phyloP scores from a whole-genome alignment of 257 asterid species.

The Fraxinus cuspidata region DNA sequence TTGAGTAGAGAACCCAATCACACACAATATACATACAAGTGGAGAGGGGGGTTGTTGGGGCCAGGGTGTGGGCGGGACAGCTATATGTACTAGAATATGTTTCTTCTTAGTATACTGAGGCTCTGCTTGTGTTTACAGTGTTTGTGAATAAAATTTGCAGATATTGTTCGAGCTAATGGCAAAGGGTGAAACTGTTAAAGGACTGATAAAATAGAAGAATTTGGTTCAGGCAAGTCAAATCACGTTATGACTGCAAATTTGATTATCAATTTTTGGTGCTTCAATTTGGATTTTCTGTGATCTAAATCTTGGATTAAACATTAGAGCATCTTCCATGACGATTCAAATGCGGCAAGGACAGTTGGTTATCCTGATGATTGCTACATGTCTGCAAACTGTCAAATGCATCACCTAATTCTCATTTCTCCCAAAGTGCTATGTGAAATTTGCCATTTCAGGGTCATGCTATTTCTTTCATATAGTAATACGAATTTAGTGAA shows the following conservation, averaged over 20 bases:
- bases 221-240: constrained; percentile 79
- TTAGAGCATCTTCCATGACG: background rate
- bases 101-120: background rate
- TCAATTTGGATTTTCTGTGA: background rate
- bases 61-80: background rate
- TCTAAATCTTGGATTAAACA: background rate
- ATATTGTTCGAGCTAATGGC: constrained; percentile 79
- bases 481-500: too few relatives aligned
- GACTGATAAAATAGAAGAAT: constrained; percentile 83
- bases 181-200: constrained; percentile 89
- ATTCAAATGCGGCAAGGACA: background rate
- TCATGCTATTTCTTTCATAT: background rate
- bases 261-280: background rate
- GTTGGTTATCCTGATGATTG: background rate
- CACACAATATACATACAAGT: background rate
- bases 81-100: background rate
- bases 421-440: too few relatives aligned
- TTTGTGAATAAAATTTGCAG: constrained; percentile 42
- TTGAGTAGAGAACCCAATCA: background rate
- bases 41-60: background rate
- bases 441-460: background rate
- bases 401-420: background rate
- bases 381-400: background rate
- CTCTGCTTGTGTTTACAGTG: constrained; percentile 7
- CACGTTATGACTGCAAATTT: constrained; percentile 16